Base-by-base conservation (phyloP, 2,329 filamentous ascomycete genomes). In the Talaromyces rugulosus region DNA sequence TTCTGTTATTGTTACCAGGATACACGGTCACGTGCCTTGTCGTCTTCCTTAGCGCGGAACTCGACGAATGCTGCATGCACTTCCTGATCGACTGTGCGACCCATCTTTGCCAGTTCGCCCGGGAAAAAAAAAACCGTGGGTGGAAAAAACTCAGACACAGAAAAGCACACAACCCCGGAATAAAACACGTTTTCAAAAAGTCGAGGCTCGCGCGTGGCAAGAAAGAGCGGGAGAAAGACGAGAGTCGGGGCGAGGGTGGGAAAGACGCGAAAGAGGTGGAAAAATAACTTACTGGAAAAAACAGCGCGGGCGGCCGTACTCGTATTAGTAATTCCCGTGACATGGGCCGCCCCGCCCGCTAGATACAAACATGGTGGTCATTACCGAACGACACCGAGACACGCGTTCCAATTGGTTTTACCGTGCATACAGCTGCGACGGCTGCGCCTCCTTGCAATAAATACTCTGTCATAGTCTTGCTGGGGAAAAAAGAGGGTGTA, bases 21-120 rank as follows among this genome's bases (percentile, higher is more conserved):
- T 78, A 77, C 66, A 60, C 61, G 64, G 65, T 67, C 68, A 73
- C 74, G 69, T 73, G 78, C 78, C 78, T 81, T 81, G 71, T 81
- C 78, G 72, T 80, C 78, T 74, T 81, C 80, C 75, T 81, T 82
- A 74, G 80, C 80, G 71, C 80, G 78, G 72, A 82, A 82, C 73
- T 82, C 80, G 72, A 82, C 79, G 70, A 81, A 82, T 65, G 80
- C 80, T 66, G 79, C 78, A 72, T 82, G 80, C 64, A 82, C 80
- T 68, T 81, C 80, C 70, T 80, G 79, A 73, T 82, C 80, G 69
- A 81, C 78, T 51, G 80, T 81, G 62, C 80, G 78, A 71, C 80
- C 80, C 80, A 82, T 82, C 64, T 66, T 74, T 40, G 44, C 44
- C 14, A 52, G 44, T 36, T n/a, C 42, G 31, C 12, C 18, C 31